phyloP scores from a whole-genome alignment of 305 asterid species.

The Galium porrigens region DNA sequence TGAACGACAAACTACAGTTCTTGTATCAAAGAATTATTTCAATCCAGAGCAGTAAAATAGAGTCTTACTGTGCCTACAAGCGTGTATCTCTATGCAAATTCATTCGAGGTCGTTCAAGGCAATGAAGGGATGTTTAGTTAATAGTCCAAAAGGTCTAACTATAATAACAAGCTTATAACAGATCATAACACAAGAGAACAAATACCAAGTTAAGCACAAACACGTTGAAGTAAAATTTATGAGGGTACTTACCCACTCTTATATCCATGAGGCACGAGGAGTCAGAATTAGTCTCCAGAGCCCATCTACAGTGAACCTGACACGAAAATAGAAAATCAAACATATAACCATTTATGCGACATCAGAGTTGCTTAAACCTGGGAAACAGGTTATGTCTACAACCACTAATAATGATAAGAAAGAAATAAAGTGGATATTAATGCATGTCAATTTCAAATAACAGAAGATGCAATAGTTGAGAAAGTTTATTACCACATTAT shows the following conservation, averaged over 20 bases:
- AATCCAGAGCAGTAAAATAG: neutral
- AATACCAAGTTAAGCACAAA: neutral
- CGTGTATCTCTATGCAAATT: neutral
- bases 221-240: neutral
- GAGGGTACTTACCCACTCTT: constrained; percentile 50
- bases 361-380: neutral
- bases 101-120: neutral
- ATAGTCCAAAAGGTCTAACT: neutral
- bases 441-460: neutral
- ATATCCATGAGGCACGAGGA: constrained; percentile 56
- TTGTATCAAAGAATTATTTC: neutral
- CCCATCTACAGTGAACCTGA: constrained; percentile 84
- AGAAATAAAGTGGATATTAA: neutral
- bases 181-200: neutral
- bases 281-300: constrained; percentile 40
- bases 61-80: neutral
- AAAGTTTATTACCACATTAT: neutral
- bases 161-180: neutral
- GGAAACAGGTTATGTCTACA: neutral
- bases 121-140: neutral
- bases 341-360: neutral
- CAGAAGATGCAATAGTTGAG: neutral
- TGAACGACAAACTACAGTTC: neutral
- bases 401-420: neutral
- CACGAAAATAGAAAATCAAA: constrained; percentile 6